Conservation (phyloP, 73 alveolate species). For the Tetrahymena thermophila region DNA sequence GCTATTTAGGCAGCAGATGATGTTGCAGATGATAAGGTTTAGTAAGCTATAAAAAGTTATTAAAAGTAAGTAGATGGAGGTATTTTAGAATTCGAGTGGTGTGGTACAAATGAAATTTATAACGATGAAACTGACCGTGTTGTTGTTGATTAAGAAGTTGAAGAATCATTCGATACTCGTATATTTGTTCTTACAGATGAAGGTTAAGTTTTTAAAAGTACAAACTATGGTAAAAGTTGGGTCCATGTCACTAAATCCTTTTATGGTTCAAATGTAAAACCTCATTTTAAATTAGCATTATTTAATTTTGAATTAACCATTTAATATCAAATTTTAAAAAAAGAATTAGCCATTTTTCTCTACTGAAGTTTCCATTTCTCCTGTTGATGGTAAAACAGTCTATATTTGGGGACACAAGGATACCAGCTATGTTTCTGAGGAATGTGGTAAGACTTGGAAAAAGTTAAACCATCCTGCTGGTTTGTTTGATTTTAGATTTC, state of each 20-base stretch:
- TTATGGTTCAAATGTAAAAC: neutral
- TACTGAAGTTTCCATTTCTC: conserved; percentile 13
- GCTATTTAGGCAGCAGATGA: neutral
- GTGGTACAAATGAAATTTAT: neutral
- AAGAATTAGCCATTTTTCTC: neutral
- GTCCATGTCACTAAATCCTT: neutral
- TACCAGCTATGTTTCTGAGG: conserved; percentile 1
- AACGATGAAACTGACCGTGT: neutral
- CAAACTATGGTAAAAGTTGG: neutral
- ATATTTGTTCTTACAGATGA: neutral
- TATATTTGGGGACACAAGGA: conserved; percentile 24
- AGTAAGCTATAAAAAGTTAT: neutral
- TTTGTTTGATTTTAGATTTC: conserved; percentile 14
- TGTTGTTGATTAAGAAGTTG: neutral
- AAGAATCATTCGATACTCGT: conserved; percentile 1
- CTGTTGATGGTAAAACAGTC: conserved; percentile 17
- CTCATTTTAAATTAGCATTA: neutral
- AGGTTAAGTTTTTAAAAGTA: neutral
- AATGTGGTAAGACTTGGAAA: conserved; percentile 31
- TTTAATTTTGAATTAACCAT: neutral
- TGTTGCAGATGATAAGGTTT: neutral
- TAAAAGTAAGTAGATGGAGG: neutral
- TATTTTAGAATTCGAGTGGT: neutral
- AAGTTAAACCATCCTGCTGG: conserved; percentile 12
- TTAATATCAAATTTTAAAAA: neutral